Evolutionary conservation across 1,284 basidiomycete genomes (phyloP).

Genomic region (Salmacisia buchloeana): DNA sequence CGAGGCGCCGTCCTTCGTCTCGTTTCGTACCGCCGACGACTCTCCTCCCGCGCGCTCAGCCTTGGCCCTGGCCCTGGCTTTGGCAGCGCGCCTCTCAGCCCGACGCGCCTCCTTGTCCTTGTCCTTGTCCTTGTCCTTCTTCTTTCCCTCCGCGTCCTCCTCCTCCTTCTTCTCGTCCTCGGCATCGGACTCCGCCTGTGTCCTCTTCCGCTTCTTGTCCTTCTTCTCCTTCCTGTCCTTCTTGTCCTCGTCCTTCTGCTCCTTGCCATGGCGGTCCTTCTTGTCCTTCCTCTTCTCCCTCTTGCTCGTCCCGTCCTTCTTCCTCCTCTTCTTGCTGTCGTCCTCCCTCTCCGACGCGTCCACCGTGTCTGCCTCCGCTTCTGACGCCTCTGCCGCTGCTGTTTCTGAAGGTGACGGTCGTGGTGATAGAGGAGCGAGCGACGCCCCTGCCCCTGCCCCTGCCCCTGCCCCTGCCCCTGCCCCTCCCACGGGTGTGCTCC

Average conservation of each 20-base stretch:
- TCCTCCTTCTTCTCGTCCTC: neutral
- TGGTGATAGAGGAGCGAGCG: no score
- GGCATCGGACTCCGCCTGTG: neutral
- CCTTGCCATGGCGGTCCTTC: no score
- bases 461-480: no score
- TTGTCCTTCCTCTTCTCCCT: neutral
- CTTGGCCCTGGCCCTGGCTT: no score
- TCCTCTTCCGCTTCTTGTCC: conserved; percentile 4
- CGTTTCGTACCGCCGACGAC: no score
- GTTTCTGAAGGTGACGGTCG: no score
- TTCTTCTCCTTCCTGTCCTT: conserved; percentile 8
- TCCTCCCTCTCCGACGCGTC: conserved; percentile 1
- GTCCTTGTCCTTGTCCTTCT: no score
- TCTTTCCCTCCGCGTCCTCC: neutral
- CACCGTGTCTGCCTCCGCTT: conserved; percentile 14
- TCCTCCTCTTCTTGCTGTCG: conserved; percentile 5
- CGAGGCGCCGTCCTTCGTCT: no score
- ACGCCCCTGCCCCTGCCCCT: conserved; percentile 36
- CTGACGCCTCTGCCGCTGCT: no score
- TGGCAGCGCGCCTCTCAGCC: no score
- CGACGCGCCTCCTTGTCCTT: no score
- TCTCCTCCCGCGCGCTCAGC: no score
- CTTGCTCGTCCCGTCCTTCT: neutral
- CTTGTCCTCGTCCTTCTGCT: neutral
- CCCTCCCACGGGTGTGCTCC: neutral